Percentiles rank a stretch among this genome's conserved stretches.
Evolutionary conservation across 495 filamentous ascomycete genomes (phyloP).

Genomic region (Haplographium delicatum): DNA sequence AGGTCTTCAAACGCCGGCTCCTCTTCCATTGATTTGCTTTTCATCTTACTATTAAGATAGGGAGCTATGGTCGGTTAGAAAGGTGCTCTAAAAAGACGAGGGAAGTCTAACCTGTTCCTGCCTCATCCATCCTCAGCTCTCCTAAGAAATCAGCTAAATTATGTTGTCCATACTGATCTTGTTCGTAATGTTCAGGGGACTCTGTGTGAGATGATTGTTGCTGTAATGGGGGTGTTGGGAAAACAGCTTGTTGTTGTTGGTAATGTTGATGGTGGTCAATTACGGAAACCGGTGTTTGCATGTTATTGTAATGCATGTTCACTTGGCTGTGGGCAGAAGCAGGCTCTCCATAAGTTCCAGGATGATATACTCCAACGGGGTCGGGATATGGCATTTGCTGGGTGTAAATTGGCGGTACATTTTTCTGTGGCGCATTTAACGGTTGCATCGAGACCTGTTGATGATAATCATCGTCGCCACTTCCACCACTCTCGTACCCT

Average conservation of each 20-base stretch:
- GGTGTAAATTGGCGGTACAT: constrained; percentile 23
- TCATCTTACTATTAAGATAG: constrained; percentile 75
- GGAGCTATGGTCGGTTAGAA: constrained; percentile 51
- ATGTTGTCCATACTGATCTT: constrained; percentile 62
- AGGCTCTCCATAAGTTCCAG: constrained; percentile 40
- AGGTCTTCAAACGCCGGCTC: constrained; percentile 72
- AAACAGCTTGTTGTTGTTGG: constrained; percentile 38
- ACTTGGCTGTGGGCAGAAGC: constrained; percentile 32
- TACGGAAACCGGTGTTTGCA: constrained; percentile 39
- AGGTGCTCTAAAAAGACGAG: not conserved
- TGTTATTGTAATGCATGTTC: constrained; percentile 42
- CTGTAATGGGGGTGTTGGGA: constrained; percentile 49
- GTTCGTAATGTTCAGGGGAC: constrained; percentile 47
- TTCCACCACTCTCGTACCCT: constrained; percentile 40
- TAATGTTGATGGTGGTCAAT: constrained; percentile 45
- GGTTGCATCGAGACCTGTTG: constrained; percentile 44
- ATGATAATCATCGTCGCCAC: constrained; percentile 52
- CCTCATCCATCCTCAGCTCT: constrained; percentile 81
- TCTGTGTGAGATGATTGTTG: constrained; percentile 32
- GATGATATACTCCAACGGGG: constrained; percentile 35
- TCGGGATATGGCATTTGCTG: constrained; percentile 24
- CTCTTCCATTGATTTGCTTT: constrained; percentile 54
- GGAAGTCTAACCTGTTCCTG: constrained; percentile 68
- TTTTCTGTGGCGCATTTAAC: constrained; percentile 28
- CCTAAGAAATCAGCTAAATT: constrained; percentile 78